phyloP scores from a whole-genome alignment of 441 rosid species.

The Manihot esculenta region DNA sequence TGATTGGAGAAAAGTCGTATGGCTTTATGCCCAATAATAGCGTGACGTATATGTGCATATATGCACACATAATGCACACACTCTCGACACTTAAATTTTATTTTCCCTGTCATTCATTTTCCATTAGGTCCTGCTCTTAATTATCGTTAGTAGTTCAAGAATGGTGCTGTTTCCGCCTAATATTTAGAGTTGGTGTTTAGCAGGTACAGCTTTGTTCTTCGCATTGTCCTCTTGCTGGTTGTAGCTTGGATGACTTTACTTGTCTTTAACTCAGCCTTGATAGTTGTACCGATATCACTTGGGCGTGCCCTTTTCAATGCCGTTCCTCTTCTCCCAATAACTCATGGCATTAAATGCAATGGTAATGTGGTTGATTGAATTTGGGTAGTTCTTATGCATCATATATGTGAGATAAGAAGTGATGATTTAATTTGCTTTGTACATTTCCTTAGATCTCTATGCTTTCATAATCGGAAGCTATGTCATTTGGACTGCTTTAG shows the following conservation, averaged over 20 bases:
- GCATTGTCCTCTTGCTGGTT: conserved; percentile 78
- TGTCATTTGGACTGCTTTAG: conserved; percentile 80
- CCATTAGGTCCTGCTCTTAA: too few species aligned
- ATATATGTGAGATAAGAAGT: conserved; percentile 10
- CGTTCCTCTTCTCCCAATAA: conserved; percentile 90
- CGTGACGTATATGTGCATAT: too few species aligned
- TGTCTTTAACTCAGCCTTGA: conserved; percentile 79
- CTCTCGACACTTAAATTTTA: too few species aligned
- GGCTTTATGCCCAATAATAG: not conserved
- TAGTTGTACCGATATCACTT: conserved; percentile 85
- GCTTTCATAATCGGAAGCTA: conserved; percentile 94
- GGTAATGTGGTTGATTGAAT: conserved; percentile 44
- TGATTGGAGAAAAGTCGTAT: not conserved
- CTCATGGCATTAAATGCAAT: conserved; percentile 97
- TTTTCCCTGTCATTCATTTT: too few species aligned
- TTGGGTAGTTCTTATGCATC: not conserved
- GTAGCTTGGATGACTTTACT: conserved; percentile 97
- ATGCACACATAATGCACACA: too few species aligned
- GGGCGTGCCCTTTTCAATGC: conserved; percentile 89
- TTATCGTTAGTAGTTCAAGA: conserved; percentile 14
- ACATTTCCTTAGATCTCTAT: conserved; percentile 58
- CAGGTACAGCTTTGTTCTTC: conserved; percentile 82
- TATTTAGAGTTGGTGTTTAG: conserved; percentile 33
- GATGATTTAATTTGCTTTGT: conserved; percentile 21
- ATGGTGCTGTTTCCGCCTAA: conserved; percentile 12